Evolutionary conservation across 2,329 filamentous ascomycete genomes (phyloP), one percentile per base, ranked within the genome.

Genomic region (Fusarium veterinarium): DNA sequence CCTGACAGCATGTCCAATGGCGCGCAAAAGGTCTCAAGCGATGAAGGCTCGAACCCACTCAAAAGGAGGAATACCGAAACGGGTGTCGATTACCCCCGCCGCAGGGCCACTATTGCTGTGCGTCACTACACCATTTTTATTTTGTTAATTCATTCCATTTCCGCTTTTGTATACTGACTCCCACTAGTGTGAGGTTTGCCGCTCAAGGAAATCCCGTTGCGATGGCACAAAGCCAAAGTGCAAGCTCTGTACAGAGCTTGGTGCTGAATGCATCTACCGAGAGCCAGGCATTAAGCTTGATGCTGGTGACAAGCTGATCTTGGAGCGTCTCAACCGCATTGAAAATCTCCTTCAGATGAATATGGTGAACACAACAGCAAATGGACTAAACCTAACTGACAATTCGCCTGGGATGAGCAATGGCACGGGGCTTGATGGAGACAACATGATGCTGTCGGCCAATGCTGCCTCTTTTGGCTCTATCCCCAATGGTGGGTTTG

Each of bases 201-300:
- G 93, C 23, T 93, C 93, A 40, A 88, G 93, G 75, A 95, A 95
- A 79, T 94, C 92, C 67, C 88, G 92, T 70, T 95, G 93, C 80
- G 92, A 95, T 80, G 93, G 93, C 60, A 92, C 88, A 14, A 91
- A 93, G 75, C 93, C 93, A 48, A 95, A 95, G 81, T 96, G 93
- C 84, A 92, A 94, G 81, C 90, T 96, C 40, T 96, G 93, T 82
- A 91, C 91, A 14, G 93, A 95, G 79, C 85, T 95, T 44, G 92
- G 93, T 60, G 93, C 93, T 48, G 92, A 95, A 71, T 96, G 93
- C 81, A 88, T 95, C 73, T 96, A 96, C 81, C 89, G 93, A 71
- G 93, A 96, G 80, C 93, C 93, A 11, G 93, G 93, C 6, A 93
- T 95, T 84, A 96, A 96, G 83, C 88, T 96, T 14, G 93, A 96